Percentiles rank a stretch among this genome's conserved stretches.
phyloP scores from a whole-genome alignment of 2,329 filamentous ascomycete species.

The Diplodia seriata region DNA sequence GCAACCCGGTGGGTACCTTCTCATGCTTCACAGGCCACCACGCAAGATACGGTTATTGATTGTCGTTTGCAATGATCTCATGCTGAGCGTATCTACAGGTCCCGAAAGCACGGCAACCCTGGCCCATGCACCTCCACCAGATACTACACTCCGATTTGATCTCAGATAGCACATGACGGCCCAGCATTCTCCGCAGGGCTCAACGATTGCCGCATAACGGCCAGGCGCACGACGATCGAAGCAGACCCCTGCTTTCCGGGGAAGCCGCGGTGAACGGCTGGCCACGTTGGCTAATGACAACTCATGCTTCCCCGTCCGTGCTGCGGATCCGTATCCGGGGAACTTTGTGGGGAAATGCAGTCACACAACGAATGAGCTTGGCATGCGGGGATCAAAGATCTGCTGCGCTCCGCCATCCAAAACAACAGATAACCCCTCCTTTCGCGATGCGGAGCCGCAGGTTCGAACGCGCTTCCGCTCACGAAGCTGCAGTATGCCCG shows the following conservation, averaged over 20 bases:
- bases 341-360: slow-evolving; percentile 13
- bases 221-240: not conserved
- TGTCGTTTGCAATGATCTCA: no score
- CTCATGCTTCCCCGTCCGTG: slow-evolving; percentile 1
- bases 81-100: no score
- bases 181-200: not conserved
- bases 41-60: no score
- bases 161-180: slow-evolving; percentile 4
- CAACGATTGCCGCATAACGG: not conserved
- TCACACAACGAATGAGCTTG: slow-evolving; percentile 8
- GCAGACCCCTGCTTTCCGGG: not conserved
- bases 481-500: not conserved
- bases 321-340: slow-evolving; percentile 26
- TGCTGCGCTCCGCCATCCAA: not conserved
- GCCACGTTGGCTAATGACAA: not conserved
- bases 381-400: slow-evolving; percentile 2
- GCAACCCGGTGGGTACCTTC: not conserved
- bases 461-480: slow-evolving; percentile 14
- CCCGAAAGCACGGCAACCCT: not conserved
- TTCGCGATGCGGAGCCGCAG: slow-evolving; percentile 15
- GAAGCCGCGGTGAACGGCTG: not conserved
- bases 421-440: not conserved
- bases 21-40: not conserved
- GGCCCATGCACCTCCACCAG: not conserved
- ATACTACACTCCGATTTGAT: not conserved